These are phyloP conservation scores for Alopecurus myosuroides DNA, from an alignment of 176 grass and related monocot species.

Conservation along the genomic window DNA sequence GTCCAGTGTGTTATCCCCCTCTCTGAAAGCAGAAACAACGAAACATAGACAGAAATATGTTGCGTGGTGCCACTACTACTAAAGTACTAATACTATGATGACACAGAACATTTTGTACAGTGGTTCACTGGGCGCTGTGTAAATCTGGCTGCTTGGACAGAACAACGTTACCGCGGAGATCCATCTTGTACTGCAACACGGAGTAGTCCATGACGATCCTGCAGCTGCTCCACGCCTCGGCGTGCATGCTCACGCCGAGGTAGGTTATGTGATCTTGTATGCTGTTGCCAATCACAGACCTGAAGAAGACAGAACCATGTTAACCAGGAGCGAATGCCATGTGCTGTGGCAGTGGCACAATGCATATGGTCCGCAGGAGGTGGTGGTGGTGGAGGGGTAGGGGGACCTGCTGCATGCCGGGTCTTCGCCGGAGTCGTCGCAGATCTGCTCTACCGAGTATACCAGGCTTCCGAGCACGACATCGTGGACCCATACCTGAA, in stretches of 20 bases:
- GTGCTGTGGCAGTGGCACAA: neutral
- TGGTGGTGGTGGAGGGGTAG: neutral
- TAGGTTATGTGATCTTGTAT: slow-evolving; percentile 64
- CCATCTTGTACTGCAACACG: slow-evolving; percentile 60
- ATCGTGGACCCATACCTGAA: slow-evolving; percentile 75
- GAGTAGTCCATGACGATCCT: slow-evolving; percentile 74
- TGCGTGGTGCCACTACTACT: neutral
- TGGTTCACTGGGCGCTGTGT: slow-evolving; percentile 30
- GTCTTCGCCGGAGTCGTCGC: slow-evolving; percentile 76
- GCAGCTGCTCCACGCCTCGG: slow-evolving; percentile 62
- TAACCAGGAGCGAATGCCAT: neutral
- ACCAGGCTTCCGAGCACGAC: slow-evolving; percentile 49
- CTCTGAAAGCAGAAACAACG: slow-evolving; percentile 6
- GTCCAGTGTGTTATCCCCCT: neutral
- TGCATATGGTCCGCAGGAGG: neutral
- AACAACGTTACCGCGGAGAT: slow-evolving; percentile 57
- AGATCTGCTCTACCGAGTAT: slow-evolving; percentile 61
- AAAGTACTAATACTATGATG: neutral
- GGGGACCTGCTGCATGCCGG: slow-evolving; percentile 71
- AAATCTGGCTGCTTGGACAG: slow-evolving; percentile 45
- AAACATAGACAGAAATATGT: neutral
- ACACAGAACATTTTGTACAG: slow-evolving; percentile 9
- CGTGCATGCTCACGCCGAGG: slow-evolving; percentile 60
- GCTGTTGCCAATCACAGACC: slow-evolving; percentile 65
- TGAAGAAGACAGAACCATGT: slow-evolving; percentile 7